These are phyloP conservation scores for Hanseniaspora uvarum DNA, from an alignment of 1,139 yeast genomes.

Conservation along the genomic window DNA sequence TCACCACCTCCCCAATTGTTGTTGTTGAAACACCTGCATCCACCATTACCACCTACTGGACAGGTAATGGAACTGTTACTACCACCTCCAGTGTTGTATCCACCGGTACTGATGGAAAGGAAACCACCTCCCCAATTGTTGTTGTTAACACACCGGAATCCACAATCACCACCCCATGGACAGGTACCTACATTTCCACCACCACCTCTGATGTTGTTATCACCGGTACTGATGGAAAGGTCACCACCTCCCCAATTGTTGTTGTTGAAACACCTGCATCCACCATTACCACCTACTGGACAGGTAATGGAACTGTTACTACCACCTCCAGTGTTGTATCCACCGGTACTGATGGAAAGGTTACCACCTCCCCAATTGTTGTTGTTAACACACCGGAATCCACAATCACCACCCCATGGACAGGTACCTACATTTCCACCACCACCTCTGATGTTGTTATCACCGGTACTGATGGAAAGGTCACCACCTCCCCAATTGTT, in stretches of 20 bases:
- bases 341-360: not conserved
- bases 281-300: not conserved
- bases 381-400: not conserved
- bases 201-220: not conserved
- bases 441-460: not conserved
- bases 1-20: not conserved
- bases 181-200: not conserved
- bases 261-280: not conserved
- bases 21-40: not conserved
- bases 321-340: not conserved
- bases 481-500: not conserved
- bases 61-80: not conserved
- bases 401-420: not conserved
- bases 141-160: not conserved
- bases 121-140: not conserved
- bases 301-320: not conserved
- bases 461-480: not conserved
- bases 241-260: not conserved
- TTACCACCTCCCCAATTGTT: not conserved
- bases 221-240: not conserved
- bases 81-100: not conserved
- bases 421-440: not conserved
- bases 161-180: not conserved
- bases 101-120: not conserved
- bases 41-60: not conserved